A percentile compares a stretch with the other conserved stretches of the same genome.
These are phyloP conservation scores for Clitopilus passeckerianus DNA, from an alignment of 768 basidiomycete genomes.

Conservation along the genomic window DNA sequence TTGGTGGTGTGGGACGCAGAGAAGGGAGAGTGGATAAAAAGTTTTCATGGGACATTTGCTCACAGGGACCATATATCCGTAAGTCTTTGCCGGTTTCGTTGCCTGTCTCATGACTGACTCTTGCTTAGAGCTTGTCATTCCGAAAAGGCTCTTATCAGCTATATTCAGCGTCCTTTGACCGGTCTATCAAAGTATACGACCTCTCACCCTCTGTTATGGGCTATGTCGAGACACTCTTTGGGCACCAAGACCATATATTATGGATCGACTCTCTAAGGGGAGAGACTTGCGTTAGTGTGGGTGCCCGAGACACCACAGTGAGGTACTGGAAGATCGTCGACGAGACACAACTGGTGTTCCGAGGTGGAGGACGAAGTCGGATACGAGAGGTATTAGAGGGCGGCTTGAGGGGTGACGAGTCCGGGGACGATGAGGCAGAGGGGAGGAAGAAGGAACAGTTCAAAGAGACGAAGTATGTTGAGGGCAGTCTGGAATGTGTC, in stretches of 20 bases:
- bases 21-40: conserved; percentile 70
- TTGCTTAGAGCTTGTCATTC: conserved; percentile 59
- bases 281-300: conserved; percentile 83
- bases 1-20: conserved; percentile 86
- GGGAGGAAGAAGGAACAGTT: conserved; percentile 21
- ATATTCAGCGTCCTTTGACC: conserved; percentile 78
- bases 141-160: conserved; percentile 73
- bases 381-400: conserved; percentile 81
- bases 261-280: conserved; percentile 75
- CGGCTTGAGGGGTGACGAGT: conserved; percentile 56
- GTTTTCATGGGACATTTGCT: conserved; percentile 77
- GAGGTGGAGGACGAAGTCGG: conserved; percentile 87
- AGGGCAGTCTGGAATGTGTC: conserved; percentile 89
- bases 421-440: conserved; percentile 34
- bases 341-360: conserved; percentile 91
- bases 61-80: conserved; percentile 39
- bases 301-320: conserved; percentile 86
- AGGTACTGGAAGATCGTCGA: conserved; percentile 97
- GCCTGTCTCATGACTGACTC: neutral
- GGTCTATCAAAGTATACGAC: conserved; percentile 88
- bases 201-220: conserved; percentile 69
- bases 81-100: conserved; percentile 6
- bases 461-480: conserved; percentile 53
- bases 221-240: conserved; percentile 94
- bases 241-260: conserved; percentile 88